These are phyloP conservation scores for Waltiozyma sp. DNA, from an alignment of 1,139 yeast species.

Conservation along the genomic window DNA sequence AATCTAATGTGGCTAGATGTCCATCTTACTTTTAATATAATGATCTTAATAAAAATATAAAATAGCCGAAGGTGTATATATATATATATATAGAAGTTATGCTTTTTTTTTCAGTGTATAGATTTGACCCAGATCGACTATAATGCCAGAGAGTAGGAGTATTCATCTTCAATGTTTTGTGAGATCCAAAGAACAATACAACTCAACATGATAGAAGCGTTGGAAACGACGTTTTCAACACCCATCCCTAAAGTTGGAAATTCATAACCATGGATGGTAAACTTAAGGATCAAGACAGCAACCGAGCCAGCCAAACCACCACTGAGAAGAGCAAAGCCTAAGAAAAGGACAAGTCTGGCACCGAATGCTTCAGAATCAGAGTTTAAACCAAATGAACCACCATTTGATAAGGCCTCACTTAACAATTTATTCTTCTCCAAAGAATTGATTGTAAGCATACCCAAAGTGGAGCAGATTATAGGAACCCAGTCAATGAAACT, in stretches of 20 bases:
- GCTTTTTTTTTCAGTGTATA: no score
- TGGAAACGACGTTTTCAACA: conserved; percentile 73
- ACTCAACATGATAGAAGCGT: conserved; percentile 73
- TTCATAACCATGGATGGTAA: conserved; percentile 62
- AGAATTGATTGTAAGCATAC: conserved; percentile 85
- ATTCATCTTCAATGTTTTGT: conserved; percentile 91
- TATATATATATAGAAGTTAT: no score
- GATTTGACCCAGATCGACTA: conserved; percentile 16
- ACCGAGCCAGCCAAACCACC: conserved; percentile 92
- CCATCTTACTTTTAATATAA: no score
- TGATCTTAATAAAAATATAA: no score
- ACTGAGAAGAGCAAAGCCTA: conserved; percentile 87
- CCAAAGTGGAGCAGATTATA: conserved; percentile 73
- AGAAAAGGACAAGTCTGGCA: conserved; percentile 77
- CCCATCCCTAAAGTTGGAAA: conserved; percentile 93
- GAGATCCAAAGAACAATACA: conserved; percentile 86
- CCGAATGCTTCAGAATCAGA: conserved; percentile 13
- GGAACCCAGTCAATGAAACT: conserved; percentile 95
- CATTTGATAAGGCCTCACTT: conserved; percentile 46
- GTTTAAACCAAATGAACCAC: conserved; percentile 7
- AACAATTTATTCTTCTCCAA: conserved; percentile 77
- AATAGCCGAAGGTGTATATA: no score
- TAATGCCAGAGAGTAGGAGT: conserved; percentile 79
- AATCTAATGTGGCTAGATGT: no score
- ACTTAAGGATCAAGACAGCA: conserved; percentile 78